Conservation (phyloP, 495 filamentous ascomycete genomes). For the Physcia stellaris region DNA sequence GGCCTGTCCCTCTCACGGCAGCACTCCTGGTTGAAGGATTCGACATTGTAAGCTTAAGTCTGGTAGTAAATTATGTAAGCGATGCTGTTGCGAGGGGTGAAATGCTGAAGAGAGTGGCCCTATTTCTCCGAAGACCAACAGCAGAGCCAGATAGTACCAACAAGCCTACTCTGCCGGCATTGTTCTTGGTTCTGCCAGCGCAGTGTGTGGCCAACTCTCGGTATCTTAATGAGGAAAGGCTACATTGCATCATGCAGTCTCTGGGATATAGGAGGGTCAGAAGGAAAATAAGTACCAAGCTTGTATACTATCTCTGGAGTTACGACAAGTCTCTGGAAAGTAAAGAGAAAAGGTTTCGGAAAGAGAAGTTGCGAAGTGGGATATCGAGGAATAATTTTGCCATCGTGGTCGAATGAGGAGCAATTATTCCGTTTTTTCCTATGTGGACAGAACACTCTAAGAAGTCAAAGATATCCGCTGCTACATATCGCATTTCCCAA, state of each 20-base stretch:
- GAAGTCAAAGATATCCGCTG: no score
- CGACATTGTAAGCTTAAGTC: conserved; percentile 81
- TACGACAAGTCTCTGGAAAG: conserved; percentile 19
- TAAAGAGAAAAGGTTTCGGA: conserved; percentile 37
- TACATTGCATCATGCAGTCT: conserved; percentile 59
- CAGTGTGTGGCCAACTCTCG: conserved; percentile 86
- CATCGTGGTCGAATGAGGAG: conserved; percentile 40
- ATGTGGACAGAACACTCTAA: no score
- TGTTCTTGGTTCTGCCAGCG: conserved; percentile 85
- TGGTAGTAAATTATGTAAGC: conserved; percentile 91
- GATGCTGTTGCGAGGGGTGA: conserved; percentile 59
- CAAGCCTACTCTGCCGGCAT: conserved; percentile 39
- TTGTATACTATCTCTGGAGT: conserved; percentile 82
- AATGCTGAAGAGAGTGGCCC: conserved; percentile 67
- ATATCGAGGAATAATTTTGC: conserved; percentile 77
- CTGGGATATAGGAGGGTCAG: conserved; percentile 56
- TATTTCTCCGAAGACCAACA: conserved; percentile 40
- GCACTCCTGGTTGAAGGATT: conserved; percentile 45
- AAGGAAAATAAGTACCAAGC: conserved; percentile 63
- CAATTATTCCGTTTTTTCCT: background rate
- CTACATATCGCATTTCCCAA: no score
- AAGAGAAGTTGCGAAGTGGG: conserved; percentile 63
- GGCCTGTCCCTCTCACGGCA: conserved; percentile 50
- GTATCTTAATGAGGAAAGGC: conserved; percentile 64
- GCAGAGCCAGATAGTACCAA: background rate